Evolutionary conservation across 192 early-diverging fungal species (phyloP).

Genomic region (Backusella luteola): DNA sequence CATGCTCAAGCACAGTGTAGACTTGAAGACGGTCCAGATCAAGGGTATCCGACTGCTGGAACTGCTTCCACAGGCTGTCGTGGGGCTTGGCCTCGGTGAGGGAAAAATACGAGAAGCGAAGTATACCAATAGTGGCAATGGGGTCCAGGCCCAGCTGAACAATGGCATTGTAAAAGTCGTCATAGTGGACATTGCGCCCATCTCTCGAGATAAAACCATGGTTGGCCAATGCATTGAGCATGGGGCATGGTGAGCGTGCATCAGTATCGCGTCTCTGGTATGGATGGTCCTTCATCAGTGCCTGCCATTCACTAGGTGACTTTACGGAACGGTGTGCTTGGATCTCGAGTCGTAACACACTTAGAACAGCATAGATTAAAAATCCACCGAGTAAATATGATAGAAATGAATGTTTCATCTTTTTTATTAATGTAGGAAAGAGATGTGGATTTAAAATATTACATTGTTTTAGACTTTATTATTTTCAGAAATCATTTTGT

Average conservation of each 20-base stretch:
- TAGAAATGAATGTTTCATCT: neutral
- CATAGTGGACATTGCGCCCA: neutral
- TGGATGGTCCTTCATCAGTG: neutral
- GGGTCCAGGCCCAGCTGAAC: neutral
- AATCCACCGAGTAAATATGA: neutral
- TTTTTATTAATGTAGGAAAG: neutral
- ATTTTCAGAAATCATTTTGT: neutral
- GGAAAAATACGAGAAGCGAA: neutral
- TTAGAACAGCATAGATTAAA: neutral
- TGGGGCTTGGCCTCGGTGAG: neutral
- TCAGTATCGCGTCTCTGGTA: neutral
- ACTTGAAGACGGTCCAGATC: neutral
- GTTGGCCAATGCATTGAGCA: constrained; percentile 22
- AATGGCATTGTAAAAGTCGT: constrained; percentile 5
- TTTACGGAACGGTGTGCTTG: neutral
- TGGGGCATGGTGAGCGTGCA: constrained; percentile 12
- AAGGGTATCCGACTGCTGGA: neutral
- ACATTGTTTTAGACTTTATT: neutral
- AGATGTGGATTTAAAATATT: neutral
- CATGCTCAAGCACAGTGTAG: neutral
- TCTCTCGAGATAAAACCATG: constrained; percentile 11
- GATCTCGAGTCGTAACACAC: neutral
- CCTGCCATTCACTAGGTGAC: neutral
- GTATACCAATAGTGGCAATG: neutral
- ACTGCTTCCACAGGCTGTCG: neutral